Percentiles rank a stretch among this genome's conserved stretches.
These are phyloP conservation scores for Austropuccinia psidii DNA, from an alignment of 1,284 basidiomycete species.

Conservation along the genomic window DNA sequence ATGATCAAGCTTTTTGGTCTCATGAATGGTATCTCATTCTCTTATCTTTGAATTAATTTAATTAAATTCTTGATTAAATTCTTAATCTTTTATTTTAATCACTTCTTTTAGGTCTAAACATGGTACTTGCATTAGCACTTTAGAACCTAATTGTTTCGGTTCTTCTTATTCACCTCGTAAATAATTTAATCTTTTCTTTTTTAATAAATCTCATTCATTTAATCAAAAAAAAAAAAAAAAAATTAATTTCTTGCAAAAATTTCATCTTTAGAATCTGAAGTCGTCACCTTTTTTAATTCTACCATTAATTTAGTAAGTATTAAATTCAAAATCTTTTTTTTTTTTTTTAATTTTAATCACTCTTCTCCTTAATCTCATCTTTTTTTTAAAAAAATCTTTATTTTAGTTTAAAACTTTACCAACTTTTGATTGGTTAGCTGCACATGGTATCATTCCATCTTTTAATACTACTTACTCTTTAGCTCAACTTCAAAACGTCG, in stretches of 20 bases:
- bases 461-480: conserved; percentile 57
- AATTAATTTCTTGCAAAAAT: background rate
- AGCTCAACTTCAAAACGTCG: conserved; percentile 52
- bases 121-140: conserved; percentile 63
- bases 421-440: conserved; percentile 62
- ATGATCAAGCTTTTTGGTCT: conserved; percentile 46
- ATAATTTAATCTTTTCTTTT: background rate
- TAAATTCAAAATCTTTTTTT: background rate
- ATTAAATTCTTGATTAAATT: background rate
- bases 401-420: conserved; percentile 54
- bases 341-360: background rate
- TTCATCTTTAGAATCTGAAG: conserved; percentile 19
- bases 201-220: background rate
- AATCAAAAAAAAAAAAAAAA: background rate
- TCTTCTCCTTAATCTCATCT: background rate
- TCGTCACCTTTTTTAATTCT: conserved; percentile 28
- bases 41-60: background rate
- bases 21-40: conserved; percentile 41
- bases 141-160: conserved; percentile 54
- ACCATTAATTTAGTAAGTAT: conserved; percentile 20
- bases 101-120: conserved; percentile 48
- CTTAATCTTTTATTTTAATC: background rate
- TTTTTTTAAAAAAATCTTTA: background rate
- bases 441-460: conserved; percentile 64
- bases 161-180: conserved; percentile 21